Evolutionary conservation across 2,329 filamentous ascomycete species (phyloP).

Genomic region (Aspergillus aculeatinus): DNA sequence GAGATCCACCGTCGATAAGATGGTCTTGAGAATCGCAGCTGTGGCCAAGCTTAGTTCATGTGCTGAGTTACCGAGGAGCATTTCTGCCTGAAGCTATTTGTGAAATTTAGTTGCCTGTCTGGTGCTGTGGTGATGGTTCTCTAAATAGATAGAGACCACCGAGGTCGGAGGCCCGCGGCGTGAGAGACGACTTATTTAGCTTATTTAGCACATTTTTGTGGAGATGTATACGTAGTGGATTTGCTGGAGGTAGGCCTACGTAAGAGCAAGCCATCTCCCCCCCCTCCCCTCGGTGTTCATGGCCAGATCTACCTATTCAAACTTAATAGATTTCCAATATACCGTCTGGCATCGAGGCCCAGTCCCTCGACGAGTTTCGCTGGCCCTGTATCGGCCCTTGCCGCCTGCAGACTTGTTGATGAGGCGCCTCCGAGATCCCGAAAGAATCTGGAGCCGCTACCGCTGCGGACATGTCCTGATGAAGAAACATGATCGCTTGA

Average conservation of each 20-base stretch:
- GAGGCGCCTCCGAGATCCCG: slow-evolving; percentile 41
- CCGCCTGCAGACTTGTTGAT: slow-evolving; percentile 23
- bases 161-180: background rate
- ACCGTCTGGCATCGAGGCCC: slow-evolving; percentile 47
- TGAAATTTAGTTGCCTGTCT: no score
- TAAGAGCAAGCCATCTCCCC: background rate
- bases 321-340: slow-evolving; percentile 47
- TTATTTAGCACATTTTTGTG: background rate
- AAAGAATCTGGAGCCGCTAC: slow-evolving; percentile 38
- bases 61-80: background rate
- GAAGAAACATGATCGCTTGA: slow-evolving; percentile 42
- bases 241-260: background rate
- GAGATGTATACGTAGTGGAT: no score
- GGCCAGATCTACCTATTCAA: slow-evolving; percentile 39
- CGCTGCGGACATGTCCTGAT: slow-evolving; percentile 32
- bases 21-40: no score
- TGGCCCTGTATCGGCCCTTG: slow-evolving; percentile 31
- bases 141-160: background rate
- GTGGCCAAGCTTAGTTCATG: no score
- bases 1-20: no score
- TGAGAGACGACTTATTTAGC: background rate
- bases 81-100: background rate
- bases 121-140: background rate
- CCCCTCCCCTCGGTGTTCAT: background rate
- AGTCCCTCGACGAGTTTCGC: slow-evolving; percentile 46